Evolutionary conservation across 441 rosid genomes (phyloP).

Genomic region (Pelargonium exstipulatum): DNA sequence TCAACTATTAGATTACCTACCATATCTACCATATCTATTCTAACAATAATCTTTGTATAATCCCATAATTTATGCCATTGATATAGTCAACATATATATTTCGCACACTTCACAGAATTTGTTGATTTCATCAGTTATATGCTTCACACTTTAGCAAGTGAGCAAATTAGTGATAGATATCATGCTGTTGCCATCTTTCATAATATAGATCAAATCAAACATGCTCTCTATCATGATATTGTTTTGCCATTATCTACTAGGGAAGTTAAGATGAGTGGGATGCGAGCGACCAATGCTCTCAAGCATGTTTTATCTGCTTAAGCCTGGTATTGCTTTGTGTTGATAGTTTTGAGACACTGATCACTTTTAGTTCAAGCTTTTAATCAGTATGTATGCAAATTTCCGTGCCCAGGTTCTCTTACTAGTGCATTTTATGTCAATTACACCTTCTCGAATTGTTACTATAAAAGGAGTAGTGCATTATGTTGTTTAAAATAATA

Average conservation of each 20-base stretch:
- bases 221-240: not conserved
- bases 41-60: too few species aligned
- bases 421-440: not conserved
- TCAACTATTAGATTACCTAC: too few species aligned
- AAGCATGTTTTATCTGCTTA: not conserved
- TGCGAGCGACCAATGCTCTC: not conserved
- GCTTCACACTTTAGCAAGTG: constrained; percentile 5
- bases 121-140: constrained; percentile 3
- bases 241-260: not conserved
- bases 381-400: not conserved
- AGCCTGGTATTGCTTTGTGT: not conserved
- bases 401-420: not conserved
- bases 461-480: not conserved
- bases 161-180: not conserved
- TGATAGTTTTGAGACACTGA: not conserved
- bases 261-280: not conserved
- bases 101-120: not conserved
- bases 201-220: not conserved
- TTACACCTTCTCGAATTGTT: not conserved
- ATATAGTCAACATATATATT: not conserved
- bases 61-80: too few species aligned
- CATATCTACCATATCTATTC: too few species aligned
- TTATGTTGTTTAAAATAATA: not conserved
- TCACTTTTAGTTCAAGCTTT: not conserved
- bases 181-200: not conserved